Evolutionary conservation across 1,139 yeast species (phyloP).

Genomic region (Candida sojae): DNA sequence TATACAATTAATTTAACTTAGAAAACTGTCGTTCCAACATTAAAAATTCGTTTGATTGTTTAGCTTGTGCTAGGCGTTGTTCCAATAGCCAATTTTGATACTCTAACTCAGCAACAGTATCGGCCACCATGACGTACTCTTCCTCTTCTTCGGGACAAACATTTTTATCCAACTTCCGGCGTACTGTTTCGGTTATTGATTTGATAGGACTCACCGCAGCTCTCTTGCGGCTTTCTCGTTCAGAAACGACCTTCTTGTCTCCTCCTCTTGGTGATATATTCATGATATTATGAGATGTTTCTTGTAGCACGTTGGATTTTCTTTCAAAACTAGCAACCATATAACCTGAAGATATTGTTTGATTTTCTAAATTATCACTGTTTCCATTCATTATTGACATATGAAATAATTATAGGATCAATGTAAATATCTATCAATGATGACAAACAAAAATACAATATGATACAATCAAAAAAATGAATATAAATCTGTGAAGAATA

Average conservation of each 20-base stretch:
- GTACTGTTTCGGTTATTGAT: slow-evolving; percentile 2
- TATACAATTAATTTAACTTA: slow-evolving; percentile 9
- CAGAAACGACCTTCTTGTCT: not conserved
- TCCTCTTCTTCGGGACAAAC: not conserved
- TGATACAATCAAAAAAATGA: not conserved
- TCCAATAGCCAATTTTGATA: slow-evolving; percentile 20
- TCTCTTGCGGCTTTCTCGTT: slow-evolving; percentile 5
- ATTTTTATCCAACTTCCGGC: slow-evolving; percentile 3
- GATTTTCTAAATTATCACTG: not conserved
- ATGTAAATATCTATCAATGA: too few species aligned
- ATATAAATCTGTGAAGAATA: not conserved
- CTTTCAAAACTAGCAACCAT: not conserved
- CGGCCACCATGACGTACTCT: not conserved
- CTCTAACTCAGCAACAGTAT: slow-evolving; percentile 12
- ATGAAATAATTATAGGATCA: too few species aligned
- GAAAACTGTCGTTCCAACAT: slow-evolving; percentile 18
- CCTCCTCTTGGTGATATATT: slow-evolving; percentile 1
- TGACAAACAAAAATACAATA: not conserved
- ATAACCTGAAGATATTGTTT: not conserved
- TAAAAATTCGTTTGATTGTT: slow-evolving; percentile 17
- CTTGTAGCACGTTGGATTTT: slow-evolving; percentile 10
- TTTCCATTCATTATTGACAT: not conserved
- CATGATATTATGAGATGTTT: slow-evolving; percentile 8
- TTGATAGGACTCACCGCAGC: slow-evolving; percentile 7
- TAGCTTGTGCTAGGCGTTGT: slow-evolving; percentile 13